A percentile compares a stretch with the other conserved stretches of the same genome.
Conservation (phyloP, 2,329 filamentous ascomycete species). For the Aspergillus sp. region DNA sequence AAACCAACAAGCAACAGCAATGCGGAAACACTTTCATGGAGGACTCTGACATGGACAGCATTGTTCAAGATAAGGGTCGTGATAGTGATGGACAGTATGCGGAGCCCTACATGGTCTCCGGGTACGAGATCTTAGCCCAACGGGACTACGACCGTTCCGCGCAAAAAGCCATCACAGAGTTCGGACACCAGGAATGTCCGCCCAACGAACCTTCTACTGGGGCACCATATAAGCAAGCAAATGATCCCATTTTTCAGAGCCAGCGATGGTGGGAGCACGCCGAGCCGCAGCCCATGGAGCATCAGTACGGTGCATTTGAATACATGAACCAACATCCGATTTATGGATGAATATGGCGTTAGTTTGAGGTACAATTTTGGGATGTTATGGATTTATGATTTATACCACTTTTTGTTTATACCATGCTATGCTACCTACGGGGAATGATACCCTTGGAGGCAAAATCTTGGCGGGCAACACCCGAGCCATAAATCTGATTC, state of each 20-base stretch:
- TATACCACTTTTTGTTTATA: no score
- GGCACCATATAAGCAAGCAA: constrained; percentile 27
- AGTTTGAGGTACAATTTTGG: no score
- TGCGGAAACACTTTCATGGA: background rate
- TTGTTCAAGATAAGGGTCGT: constrained; percentile 11
- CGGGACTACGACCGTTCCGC: constrained; percentile 49
- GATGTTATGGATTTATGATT: no score
- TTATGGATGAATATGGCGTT: background rate
- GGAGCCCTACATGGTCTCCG: constrained; percentile 77
- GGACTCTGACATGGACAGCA: constrained; percentile 38
- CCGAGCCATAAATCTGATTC: no score
- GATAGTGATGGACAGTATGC: constrained; percentile 36
- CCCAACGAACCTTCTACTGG: constrained; percentile 23
- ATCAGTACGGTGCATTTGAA: constrained; percentile 32
- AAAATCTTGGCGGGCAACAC: no score
- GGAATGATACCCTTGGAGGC: no score
- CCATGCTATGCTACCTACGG: no score
- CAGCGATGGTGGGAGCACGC: constrained; percentile 32
- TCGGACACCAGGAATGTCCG: background rate
- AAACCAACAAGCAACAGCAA: constrained; percentile 1
- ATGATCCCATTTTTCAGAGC: constrained; percentile 35
- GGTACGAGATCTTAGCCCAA: constrained; percentile 63
- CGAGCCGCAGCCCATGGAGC: constrained; percentile 24
- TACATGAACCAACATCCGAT: constrained; percentile 21
- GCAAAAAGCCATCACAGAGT: constrained; percentile 2